Evolutionary conservation across 441 rosid genomes (phyloP).

Genomic region (Pelargonium fulgidum): DNA sequence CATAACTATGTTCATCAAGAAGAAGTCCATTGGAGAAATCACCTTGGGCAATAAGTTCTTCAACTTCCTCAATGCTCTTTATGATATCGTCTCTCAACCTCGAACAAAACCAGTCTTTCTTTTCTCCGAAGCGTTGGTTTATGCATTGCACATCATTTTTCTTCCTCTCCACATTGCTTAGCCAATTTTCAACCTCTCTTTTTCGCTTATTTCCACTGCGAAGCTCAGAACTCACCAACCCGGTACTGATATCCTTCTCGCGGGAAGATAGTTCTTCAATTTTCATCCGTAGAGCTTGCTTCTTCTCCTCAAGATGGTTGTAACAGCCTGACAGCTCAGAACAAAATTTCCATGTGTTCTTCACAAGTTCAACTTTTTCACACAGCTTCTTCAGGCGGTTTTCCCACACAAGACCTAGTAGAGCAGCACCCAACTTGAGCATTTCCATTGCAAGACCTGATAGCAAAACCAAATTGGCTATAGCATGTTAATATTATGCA

Average conservation of each 20-base stretch:
- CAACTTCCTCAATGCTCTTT: background rate
- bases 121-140: background rate
- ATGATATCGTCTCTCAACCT: background rate
- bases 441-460: background rate
- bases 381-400: background rate
- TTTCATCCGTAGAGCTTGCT: background rate
- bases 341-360: background rate
- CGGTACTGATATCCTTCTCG: background rate
- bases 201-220: background rate
- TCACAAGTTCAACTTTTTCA: background rate
- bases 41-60: background rate
- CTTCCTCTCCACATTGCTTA: background rate
- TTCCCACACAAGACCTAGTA: background rate
- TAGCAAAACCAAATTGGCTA: background rate
- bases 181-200: background rate
- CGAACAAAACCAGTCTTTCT: background rate
- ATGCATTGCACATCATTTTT: background rate
- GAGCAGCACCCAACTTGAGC: background rate
- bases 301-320: background rate
- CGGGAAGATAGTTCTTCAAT: background rate
- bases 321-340: background rate
- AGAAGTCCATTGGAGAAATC: background rate
- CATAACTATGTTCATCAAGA: background rate
- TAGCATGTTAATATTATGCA: no score
- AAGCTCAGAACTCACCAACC: background rate